Evolutionary conservation across 805 yeast genomes (phyloP).

Genomic region (Sugiyamaella chiloensis): DNA sequence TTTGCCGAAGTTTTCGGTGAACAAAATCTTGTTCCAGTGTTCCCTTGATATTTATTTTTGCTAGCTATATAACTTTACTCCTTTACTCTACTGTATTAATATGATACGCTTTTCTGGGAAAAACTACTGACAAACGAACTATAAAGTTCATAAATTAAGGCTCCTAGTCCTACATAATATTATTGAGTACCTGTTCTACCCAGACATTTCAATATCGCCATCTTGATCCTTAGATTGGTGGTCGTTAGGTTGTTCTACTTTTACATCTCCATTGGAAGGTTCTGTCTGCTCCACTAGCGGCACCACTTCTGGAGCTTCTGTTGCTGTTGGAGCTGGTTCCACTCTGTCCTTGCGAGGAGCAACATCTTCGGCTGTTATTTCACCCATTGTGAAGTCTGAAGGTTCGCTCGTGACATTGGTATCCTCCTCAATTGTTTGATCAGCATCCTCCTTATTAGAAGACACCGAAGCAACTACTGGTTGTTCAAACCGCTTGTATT

Average conservation of each 20-base stretch:
- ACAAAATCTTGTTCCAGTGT: no score
- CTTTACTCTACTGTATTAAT: no score
- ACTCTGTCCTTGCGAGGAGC: no score
- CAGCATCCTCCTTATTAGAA: background rate
- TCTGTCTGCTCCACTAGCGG: constrained; percentile 21
- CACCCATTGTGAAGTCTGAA: constrained; percentile 7
- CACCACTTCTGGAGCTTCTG: constrained; percentile 2
- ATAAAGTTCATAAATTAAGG: background rate
- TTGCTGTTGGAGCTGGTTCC: background rate
- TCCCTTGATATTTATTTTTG: no score
- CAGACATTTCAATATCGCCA: constrained; percentile 34
- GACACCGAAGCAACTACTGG: constrained; percentile 19
- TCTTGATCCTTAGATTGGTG: constrained; percentile 26
- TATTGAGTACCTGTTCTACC: constrained; percentile 5
- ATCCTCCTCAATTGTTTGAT: constrained; percentile 2
- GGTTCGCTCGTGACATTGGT: constrained; percentile 3
- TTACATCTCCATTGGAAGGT: background rate
- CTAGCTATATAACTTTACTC: no score
- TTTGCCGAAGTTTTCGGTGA: constrained; percentile 3
- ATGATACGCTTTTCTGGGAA: no score
- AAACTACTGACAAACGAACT: background rate
- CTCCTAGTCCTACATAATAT: background rate
- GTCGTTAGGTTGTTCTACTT: constrained; percentile 17
- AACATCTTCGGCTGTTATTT: background rate
- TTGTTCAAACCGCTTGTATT: constrained; percentile 3